These are phyloP conservation scores for Pleurotus eryngii DNA, from an alignment of 768 basidiomycete species.

Conservation along the genomic window DNA sequence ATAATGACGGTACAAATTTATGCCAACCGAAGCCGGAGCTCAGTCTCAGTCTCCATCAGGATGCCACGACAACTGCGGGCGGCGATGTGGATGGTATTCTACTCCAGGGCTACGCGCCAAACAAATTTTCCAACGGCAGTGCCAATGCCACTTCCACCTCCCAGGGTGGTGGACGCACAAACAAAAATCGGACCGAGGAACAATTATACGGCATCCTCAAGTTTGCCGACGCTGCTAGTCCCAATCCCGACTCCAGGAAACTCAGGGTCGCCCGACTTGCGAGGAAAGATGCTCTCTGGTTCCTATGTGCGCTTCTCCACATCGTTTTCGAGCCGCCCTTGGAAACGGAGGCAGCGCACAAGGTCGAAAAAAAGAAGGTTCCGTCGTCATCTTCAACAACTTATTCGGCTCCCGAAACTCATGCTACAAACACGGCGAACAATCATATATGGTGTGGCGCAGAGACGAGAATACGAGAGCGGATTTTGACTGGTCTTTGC, in stretches of 20 bases:
- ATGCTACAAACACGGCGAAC: too few relatives aligned
- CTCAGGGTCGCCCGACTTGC: slow-evolving; percentile 37
- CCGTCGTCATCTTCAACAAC: neutral
- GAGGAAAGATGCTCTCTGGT: slow-evolving; percentile 51
- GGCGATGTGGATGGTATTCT: neutral
- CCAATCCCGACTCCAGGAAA: slow-evolving; percentile 9
- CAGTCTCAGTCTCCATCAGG: neutral
- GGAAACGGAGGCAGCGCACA: neutral
- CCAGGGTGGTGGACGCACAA: slow-evolving; percentile 1
- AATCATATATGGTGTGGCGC: neutral
- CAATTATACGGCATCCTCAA: neutral
- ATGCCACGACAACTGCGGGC: neutral
- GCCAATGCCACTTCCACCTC: neutral
- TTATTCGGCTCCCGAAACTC: neutral
- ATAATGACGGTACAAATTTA: neutral
- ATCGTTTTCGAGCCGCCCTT: slow-evolving; percentile 20
- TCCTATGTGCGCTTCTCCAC: slow-evolving; percentile 45
- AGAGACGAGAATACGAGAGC: neutral
- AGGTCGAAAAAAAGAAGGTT: neutral
- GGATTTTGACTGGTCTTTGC: slow-evolving; percentile 3
- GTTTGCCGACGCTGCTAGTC: neutral
- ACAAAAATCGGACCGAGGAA: slow-evolving; percentile 5
- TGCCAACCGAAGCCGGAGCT: neutral
- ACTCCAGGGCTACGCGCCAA: neutral
- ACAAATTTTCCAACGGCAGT: neutral